These are phyloP conservation scores for Daldinia loculata DNA, from an alignment of 495 filamentous ascomycete genomes.

Conservation along the genomic window DNA sequence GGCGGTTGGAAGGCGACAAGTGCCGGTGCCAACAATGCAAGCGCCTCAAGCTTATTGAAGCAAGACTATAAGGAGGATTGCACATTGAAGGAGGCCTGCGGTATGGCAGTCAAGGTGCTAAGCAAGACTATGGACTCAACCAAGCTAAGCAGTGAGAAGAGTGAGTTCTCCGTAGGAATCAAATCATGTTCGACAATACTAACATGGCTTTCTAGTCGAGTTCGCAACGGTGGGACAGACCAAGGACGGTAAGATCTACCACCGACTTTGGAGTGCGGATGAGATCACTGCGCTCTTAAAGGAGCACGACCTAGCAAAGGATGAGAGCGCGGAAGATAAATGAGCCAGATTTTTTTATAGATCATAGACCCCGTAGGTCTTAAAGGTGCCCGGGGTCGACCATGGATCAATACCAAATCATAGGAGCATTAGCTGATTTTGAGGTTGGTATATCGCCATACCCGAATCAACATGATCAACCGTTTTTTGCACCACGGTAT, in stretches of 20 bases:
- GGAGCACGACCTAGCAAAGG: constrained; percentile 94
- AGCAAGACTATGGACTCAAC: constrained; percentile 99
- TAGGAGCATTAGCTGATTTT: constrained; percentile 13
- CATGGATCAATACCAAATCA: constrained; percentile 35
- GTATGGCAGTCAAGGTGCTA: constrained; percentile 96
- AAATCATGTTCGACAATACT: constrained; percentile 43
- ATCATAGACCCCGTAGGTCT: constrained; percentile 10
- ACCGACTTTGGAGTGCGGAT: constrained; percentile 95
- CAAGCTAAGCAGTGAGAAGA: constrained; percentile 98
- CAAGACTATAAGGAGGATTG: constrained; percentile 99
- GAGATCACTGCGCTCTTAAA: constrained; percentile 94
- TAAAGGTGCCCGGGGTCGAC: constrained; percentile 10
- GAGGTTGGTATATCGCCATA: background rate
- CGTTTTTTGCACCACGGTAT: background rate
- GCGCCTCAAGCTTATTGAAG: constrained; percentile 96
- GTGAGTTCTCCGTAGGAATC: constrained; percentile 56
- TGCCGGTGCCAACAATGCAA: constrained; percentile 97
- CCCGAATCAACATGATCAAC: background rate
- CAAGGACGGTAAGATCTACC: constrained; percentile 93
- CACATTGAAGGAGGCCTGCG: constrained; percentile 94
- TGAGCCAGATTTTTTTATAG: constrained; percentile 34
- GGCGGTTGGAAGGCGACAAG: constrained; percentile 99
- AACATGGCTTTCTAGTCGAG: constrained; percentile 72
- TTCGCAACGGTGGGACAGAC: constrained; percentile 98
- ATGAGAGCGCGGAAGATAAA: constrained; percentile 75